Percentiles rank a stretch among this genome's conserved stretches.
Conservation (phyloP, 179 eudicot genomes). For the Camellia oleifera region DNA sequence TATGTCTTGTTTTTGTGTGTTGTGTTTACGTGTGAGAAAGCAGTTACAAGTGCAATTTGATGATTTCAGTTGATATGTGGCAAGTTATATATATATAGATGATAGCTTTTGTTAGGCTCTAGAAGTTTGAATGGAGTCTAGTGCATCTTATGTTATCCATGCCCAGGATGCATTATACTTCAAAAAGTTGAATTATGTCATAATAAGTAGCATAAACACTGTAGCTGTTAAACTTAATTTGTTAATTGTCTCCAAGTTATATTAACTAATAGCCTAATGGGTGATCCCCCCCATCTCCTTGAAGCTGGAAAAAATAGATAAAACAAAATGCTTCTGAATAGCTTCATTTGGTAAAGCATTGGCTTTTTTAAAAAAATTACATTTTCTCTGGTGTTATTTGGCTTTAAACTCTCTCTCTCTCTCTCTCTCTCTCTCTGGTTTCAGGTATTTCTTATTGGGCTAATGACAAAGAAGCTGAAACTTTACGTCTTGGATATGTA, state of each 20-base stretch:
- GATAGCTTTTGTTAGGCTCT: neutral
- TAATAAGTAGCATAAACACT: neutral
- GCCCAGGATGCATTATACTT: neutral
- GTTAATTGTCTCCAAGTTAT: neutral
- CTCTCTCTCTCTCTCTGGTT: constrained; percentile 15
- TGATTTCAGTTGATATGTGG: neutral
- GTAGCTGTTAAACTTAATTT: neutral
- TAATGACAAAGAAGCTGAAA: constrained; percentile 73
- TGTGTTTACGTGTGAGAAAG: neutral
- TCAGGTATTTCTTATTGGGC: constrained; percentile 60
- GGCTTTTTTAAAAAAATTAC: neutral
- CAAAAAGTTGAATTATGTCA: neutral
- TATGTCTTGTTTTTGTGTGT: neutral
- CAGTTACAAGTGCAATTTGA: neutral
- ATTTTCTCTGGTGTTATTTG: neutral
- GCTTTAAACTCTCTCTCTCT: neutral
- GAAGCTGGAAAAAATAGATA: neutral
- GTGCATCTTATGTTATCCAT: neutral
- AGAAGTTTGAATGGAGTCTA: neutral
- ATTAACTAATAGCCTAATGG: neutral
- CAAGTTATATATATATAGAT: neutral
- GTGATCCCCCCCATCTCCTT: neutral
- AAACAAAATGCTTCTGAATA: neutral
- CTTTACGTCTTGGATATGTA: constrained; percentile 84
- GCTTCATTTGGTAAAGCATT: neutral